Percentiles rank a stretch among this genome's conserved stretches.
Evolutionary conservation across 306 rosid species (phyloP).

Genomic region (Parietaria judaica): DNA sequence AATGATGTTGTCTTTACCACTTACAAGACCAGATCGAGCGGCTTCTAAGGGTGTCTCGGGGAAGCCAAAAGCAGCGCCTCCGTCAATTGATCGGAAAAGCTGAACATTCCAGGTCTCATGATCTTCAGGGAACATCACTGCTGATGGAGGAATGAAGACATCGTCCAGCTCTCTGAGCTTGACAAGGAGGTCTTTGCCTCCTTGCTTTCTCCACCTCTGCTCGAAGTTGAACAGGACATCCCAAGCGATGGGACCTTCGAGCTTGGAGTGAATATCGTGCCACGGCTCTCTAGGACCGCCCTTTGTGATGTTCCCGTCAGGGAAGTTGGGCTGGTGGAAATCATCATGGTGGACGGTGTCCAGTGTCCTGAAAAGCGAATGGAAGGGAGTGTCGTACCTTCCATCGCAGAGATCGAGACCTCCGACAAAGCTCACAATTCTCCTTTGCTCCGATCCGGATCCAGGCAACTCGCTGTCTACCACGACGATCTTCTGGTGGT

Average conservation of each 20-base stretch:
- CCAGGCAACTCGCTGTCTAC: slow-evolving; percentile 32
- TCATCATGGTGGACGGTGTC: slow-evolving; percentile 43
- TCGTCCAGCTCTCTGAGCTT: slow-evolving; percentile 32
- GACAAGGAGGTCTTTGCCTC: slow-evolving; percentile 39
- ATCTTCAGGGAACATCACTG: slow-evolving; percentile 38
- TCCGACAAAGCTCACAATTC: slow-evolving; percentile 46
- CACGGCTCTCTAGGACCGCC: slow-evolving; percentile 55
- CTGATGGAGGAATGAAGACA: slow-evolving; percentile 38
- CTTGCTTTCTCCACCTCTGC: slow-evolving; percentile 52
- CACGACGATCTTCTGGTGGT: slow-evolving; percentile 45
- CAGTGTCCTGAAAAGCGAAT: slow-evolving; percentile 41
- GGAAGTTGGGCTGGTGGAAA: slow-evolving; percentile 44
- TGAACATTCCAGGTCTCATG: slow-evolving; percentile 43
- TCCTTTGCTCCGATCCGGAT: slow-evolving; percentile 26
- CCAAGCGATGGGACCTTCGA: slow-evolving; percentile 50
- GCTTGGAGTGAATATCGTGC: slow-evolving; percentile 44
- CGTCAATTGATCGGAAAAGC: slow-evolving; percentile 42
- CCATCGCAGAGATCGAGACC: slow-evolving; percentile 47
- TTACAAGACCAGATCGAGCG: slow-evolving; percentile 35
- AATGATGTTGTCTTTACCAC: slow-evolving; percentile 46
- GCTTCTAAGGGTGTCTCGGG: slow-evolving; percentile 41
- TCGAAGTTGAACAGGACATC: slow-evolving; percentile 42
- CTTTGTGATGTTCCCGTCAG: slow-evolving; percentile 29
- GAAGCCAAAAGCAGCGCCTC: slow-evolving; percentile 46
- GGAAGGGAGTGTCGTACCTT: slow-evolving; percentile 39